Evolutionary conservation across 148 eudicot species (phyloP).

Genomic region (Pharnaceum exiguum): DNA sequence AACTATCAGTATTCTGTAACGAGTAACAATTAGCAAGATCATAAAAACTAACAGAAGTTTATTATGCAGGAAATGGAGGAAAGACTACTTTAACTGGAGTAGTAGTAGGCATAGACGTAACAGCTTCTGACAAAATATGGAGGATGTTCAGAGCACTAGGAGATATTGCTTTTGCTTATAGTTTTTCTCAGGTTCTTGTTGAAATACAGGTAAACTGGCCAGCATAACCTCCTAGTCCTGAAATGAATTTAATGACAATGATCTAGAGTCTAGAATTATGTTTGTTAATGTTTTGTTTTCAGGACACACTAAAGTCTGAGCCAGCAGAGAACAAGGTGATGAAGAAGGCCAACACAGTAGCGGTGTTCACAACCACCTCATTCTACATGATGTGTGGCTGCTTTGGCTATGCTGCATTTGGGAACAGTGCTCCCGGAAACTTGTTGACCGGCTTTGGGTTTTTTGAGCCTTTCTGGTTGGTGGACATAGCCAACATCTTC

Average conservation of each 20-base stretch:
- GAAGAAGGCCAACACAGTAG: constrained; percentile 55
- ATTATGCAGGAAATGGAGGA: constrained; percentile 38
- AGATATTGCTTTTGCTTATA: constrained; percentile 67
- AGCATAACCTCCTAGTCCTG: too few relatives aligned
- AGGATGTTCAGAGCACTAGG: constrained; percentile 59
- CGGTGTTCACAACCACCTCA: constrained; percentile 41
- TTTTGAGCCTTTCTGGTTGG: constrained; percentile 70
- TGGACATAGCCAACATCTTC: constrained; percentile 59
- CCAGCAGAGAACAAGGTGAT: constrained; percentile 65
- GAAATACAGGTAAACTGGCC: constrained; percentile 79
- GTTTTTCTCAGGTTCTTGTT: constrained; percentile 50
- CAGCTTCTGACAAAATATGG: constrained; percentile 58
- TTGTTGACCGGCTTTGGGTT: constrained; percentile 72
- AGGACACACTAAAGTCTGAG: constrained; percentile 63
- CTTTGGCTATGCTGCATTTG: constrained; percentile 78
- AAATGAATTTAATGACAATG: too few relatives aligned
- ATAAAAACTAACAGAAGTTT: not conserved
- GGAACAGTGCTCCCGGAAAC: constrained; percentile 70
- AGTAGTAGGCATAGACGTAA: constrained; percentile 40
- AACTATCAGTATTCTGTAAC: too few relatives aligned
- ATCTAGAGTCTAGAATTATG: not conserved
- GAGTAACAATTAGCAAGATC: too few relatives aligned
- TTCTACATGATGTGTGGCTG: constrained; percentile 76
- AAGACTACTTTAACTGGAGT: constrained; percentile 51
- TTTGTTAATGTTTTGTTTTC: not conserved